These are phyloP conservation scores for Leptographium galeiforme DNA, from an alignment of 2,329 filamentous ascomycete species.

Conservation along the genomic window DNA sequence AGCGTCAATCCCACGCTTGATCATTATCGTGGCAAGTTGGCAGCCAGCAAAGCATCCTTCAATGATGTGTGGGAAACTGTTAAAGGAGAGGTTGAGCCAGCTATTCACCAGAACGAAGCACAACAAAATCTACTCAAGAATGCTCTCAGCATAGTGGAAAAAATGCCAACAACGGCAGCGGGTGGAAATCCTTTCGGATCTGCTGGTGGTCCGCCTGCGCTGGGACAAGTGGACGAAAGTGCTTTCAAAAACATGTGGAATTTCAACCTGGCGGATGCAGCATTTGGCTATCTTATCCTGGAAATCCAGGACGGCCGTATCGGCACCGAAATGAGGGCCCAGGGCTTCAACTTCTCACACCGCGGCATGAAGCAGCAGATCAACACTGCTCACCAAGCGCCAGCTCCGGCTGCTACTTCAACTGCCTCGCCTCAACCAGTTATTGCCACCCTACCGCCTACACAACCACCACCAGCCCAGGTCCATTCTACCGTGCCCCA, in stretches of 20 bases:
- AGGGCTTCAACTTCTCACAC: slow-evolving; percentile 98
- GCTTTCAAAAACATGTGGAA: slow-evolving; percentile 99
- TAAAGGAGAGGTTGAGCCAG: slow-evolving; percentile 87
- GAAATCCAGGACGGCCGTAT: slow-evolving; percentile 94
- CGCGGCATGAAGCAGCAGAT: slow-evolving; percentile 67
- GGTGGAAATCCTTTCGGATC: slow-evolving; percentile 94
- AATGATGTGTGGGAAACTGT: slow-evolving; percentile 99
- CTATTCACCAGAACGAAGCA: slow-evolving; percentile 83
- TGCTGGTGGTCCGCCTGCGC: slow-evolving; percentile 53
- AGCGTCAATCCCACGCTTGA: slow-evolving; percentile 96
- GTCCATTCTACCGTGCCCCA: slow-evolving; percentile 9
- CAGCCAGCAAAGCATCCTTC: slow-evolving; percentile 95
- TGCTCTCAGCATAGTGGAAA: slow-evolving; percentile 84
- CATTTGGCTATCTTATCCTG: slow-evolving; percentile 88
- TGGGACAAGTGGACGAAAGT: slow-evolving; percentile 91
- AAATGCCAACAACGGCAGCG: slow-evolving; percentile 92
- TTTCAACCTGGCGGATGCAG: slow-evolving; percentile 94
- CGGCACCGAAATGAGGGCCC: slow-evolving; percentile 94
- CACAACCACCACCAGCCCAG: neutral
- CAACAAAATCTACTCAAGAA: slow-evolving; percentile 88
- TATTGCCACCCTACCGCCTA: slow-evolving; percentile 13
- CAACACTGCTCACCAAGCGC: slow-evolving; percentile 19
- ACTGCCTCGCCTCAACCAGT: slow-evolving; percentile 14
- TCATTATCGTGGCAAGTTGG: slow-evolving; percentile 96
- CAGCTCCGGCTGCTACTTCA: slow-evolving; percentile 23